Base-by-base conservation (phyloP, 2,329 filamentous ascomycete genomes). In the Leptographium flavum region DNA sequence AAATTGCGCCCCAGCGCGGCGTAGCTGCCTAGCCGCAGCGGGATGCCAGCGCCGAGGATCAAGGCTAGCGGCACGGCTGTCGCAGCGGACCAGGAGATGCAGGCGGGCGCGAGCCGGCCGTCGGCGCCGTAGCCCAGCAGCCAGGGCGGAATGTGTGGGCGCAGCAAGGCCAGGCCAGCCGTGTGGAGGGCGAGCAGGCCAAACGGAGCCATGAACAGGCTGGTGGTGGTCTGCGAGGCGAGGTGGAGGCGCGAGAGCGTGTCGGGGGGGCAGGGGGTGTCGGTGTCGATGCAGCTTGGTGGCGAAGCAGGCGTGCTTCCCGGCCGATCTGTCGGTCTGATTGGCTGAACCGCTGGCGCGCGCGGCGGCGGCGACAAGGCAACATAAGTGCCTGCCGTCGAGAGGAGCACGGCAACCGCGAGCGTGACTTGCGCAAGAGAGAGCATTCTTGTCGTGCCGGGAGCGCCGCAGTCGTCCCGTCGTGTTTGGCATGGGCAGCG, bases 21-120 rank as follows among this genome's bases (percentile, higher is more conserved):
- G 25, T 41, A 45, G 30, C 37, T 31, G 31, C 21, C n/a, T 3
- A 45, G 38, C 5, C 43, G 43, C 30, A 45, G 43, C 22, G 43
- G 38, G 13, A 41, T 32, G 25, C 38, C 38, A 8, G 30, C 23
- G 32, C 30, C 8, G n/a, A 41, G 22, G 23, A 45, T 25, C 10
- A 41, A 23, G 10, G n/a, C 43, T 30, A 45, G 38, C 22, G 43
- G 38, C 5, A 45, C 19, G 13, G 38, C 32, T n/a, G 43, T 45
- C 23, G 43, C n/a, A 1, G 43, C 14, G 11, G 43, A 45, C 38
- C 43, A 45, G 31, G 43, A 41, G n/a, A 45, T 6, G 43, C 25
- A 31, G 14, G 11, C 36, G 28, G 19, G 15, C 11, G 30, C 14
- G 9, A 39, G 19, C 13, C 21, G 15, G 30, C 23, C 17, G n/a